Evolutionary conservation across 768 basidiomycete species (phyloP).

Genomic region (Phanerochaete carnosa): DNA sequence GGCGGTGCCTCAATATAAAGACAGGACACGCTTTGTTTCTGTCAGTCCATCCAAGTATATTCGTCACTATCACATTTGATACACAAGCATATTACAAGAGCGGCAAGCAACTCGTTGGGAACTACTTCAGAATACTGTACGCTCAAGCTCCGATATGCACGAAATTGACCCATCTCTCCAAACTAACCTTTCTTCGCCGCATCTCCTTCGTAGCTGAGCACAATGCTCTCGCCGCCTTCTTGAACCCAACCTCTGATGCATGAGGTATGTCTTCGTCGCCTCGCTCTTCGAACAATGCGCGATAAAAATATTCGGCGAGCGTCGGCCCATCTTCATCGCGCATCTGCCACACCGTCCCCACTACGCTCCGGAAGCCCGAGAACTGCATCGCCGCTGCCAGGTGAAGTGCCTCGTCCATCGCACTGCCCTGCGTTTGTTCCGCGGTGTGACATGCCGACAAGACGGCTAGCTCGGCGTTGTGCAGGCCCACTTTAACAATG

Average conservation of each 20-base stretch:
- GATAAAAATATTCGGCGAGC: conserved; percentile 31
- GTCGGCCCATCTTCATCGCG: conserved; percentile 33
- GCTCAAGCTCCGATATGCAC: conserved; percentile 9
- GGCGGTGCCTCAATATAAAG: no score
- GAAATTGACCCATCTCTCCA: conserved; percentile 9
- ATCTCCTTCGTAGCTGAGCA: not conserved
- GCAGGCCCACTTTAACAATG: conserved; percentile 18
- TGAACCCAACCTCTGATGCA: not conserved
- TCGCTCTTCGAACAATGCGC: not conserved
- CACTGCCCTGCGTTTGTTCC: conserved; percentile 24
- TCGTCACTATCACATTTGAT: no score
- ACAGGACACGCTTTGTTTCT: no score
- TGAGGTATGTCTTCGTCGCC: not conserved
- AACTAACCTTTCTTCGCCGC: not conserved
- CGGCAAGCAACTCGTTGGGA: no score
- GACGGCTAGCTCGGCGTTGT: conserved; percentile 33
- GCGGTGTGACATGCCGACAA: conserved; percentile 45
- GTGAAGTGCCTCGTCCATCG: conserved; percentile 37
- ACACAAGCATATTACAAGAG: no score
- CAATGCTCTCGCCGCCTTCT: conserved; percentile 1
- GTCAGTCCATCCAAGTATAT: no score
- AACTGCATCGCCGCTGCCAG: conserved; percentile 39
- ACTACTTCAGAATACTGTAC: no score
- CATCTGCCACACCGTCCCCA: conserved; percentile 45
- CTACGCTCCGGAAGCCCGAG: conserved; percentile 29